Base-by-base conservation (phyloP, 2,329 filamentous ascomycete species). In the Fusarium sambucinum region DNA sequence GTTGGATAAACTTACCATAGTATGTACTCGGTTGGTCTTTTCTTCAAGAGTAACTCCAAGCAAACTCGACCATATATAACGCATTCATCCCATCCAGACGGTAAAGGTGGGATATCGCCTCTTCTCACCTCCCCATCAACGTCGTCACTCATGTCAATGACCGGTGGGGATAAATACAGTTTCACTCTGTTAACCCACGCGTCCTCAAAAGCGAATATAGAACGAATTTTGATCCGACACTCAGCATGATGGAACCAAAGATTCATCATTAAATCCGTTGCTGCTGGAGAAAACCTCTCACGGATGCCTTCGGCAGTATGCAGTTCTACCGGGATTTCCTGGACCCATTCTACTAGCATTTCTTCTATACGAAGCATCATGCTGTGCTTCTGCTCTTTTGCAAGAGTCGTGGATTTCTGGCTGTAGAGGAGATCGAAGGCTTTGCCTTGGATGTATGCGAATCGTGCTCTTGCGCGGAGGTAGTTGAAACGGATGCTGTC, bases 371-470 rank as follows among this genome's bases (percentile, higher is more conserved):
- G 48, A 2, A 33, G 11, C 8, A 64, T 21, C 13, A 42, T 41
- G 1, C 17, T 29, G 0, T 19, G 30, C 19, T 33, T 61, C 38
- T 63, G 57, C 13, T 59, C 55, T 11, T 45, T 51, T 4, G 58
- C 59, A 2, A 72, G 21, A 3, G 13, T 42, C 5, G 59, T 35
- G 0, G 52, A 53, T 2, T 33, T 61, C 16, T 59, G 59, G 10
- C 59, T 69, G 45, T 67, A 67, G 6, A 71, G 54, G 1, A 72
- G 19, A 32, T 73, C 67, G 16, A 70, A 52, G 3, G 51, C 37
- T 16, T 71, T 70, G 37, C 69, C 71, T 6, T 73, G 69, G 14
- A 73, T 70, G 14, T 57, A 60, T 13, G 71, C 69, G 14, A 73
- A 56, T 17, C 61, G 59, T 7, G 60, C 61, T 2, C 59, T 60